Base-by-base conservation (phyloP, 495 filamentous ascomycete genomes). In the Friedmanniomyces endolithicus region DNA sequence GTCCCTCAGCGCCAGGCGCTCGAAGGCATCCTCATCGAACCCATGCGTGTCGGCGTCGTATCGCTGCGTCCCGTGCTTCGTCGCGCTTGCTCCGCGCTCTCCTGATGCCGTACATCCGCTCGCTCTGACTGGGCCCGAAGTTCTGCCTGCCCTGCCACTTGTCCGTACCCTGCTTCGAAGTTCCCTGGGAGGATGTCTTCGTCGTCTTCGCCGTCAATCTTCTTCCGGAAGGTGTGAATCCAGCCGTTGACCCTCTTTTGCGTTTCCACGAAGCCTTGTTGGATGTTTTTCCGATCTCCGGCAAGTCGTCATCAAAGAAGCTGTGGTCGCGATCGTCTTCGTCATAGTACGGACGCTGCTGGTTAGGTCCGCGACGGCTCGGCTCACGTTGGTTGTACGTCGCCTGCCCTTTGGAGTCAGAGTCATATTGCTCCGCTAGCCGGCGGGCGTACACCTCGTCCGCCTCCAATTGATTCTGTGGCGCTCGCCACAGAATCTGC, bases 261-360 rank as follows among this genome's bases (percentile, higher is more conserved):
- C 22, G 92, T 98, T 58, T 97, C 88, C 37, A 92, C 53, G 70
- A 98, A 97, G 1, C 92, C 92, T 71, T 97, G 94, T 62, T 82
- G 85, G 59, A 98, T 79, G 58, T 94, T 96, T 64, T 87, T 55
- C 82, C 84, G 67, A 98, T 96, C 46, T 90, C 82, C 2, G 92
- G 92, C 43, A 98, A 76, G 62, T 98, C 92, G 64, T 98, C 92
- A 66, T 98, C 90, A 66, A 98, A 81, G 65, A 95, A 96, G 71
- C 80, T 95, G 64, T 84, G 88, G 47, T 87, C 83, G 58, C 81
- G 73, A 24, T 55, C 50, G 3, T 55, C 56, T 61, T 83, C 73
- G 61, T 80, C 76, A 65, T 75, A 65, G n/a, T 58, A 61, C 57
- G 52, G 52, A 14, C 34, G 39, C 24, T 56, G 60, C 34, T 52